Percentiles rank a stretch among this genome's conserved stretches.
These are phyloP conservation scores for Silybum marianum DNA, from an alignment of 129 eudicot genomes.

Conservation along the genomic window DNA sequence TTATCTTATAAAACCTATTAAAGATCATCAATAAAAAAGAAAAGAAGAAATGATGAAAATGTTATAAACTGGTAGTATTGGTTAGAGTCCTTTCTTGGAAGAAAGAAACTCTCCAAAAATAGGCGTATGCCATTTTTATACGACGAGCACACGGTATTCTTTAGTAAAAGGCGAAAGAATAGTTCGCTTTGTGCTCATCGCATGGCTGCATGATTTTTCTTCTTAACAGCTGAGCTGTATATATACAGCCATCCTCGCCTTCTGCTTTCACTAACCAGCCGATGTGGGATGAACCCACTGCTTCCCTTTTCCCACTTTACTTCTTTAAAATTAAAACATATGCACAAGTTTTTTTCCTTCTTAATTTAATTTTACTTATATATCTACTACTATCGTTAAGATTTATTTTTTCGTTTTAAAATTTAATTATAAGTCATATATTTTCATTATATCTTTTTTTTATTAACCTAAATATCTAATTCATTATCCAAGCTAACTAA, in stretches of 20 bases:
- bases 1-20: no score
- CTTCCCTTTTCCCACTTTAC: background rate
- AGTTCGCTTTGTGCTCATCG: constrained; percentile 69
- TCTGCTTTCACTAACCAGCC: background rate
- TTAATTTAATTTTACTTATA: no score
- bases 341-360: no score
- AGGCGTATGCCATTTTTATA: no score
- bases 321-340: background rate
- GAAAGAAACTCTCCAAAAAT: background rate
- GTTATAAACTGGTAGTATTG: background rate
- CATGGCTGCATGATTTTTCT: constrained; percentile 35
- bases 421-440: no score
- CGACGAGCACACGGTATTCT: constrained; percentile 50
- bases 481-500: no score
- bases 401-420: no score
- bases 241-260: background rate
- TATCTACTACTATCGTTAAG: no score
- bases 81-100: background rate
- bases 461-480: no score
- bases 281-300: constrained; percentile 1
- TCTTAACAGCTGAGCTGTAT: background rate
- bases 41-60: no score
- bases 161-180: constrained; percentile 75
- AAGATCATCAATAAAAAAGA: no score
- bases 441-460: no score